A percentile compares a stretch with the other conserved stretches of the same genome.
phyloP scores from a whole-genome alignment of 202 grass and related monocot genomes.

The Eragrostis tef region DNA sequence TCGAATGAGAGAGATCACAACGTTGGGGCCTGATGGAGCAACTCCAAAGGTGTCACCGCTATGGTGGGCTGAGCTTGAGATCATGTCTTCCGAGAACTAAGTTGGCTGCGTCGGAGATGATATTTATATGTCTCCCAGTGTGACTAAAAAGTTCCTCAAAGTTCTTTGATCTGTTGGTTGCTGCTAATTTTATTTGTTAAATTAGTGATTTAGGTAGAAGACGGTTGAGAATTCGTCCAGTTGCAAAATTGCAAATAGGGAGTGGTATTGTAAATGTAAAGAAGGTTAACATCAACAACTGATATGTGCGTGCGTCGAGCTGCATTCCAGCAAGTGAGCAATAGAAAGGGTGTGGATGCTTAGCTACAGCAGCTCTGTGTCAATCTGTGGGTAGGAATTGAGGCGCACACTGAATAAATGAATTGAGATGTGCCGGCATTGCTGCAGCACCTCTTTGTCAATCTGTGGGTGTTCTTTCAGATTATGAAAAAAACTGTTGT shows the following conservation, averaged over 20 bases:
- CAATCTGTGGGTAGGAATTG: neutral
- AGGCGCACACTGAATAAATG: neutral
- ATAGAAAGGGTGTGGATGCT: neutral
- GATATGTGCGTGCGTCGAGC: neutral
- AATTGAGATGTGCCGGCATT: no score
- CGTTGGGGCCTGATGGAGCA: slow-evolving; percentile 55
- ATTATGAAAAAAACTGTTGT: no score
- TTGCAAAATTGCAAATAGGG: slow-evolving; percentile 32
- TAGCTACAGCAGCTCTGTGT: no score
- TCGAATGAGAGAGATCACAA: slow-evolving; percentile 56
- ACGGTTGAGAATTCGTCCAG: neutral
- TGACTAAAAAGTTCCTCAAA: slow-evolving; percentile 17
- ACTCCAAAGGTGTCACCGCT: slow-evolving; percentile 66
- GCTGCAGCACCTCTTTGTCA: no score
- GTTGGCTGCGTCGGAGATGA: slow-evolving; percentile 20
- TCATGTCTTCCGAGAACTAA: slow-evolving; percentile 59
- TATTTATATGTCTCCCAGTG: slow-evolving; percentile 10
- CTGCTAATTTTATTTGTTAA: slow-evolving; percentile 44
- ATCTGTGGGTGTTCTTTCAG: no score
- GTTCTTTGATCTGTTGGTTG: slow-evolving; percentile 41
- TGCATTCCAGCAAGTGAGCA: neutral
- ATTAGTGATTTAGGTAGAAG: slow-evolving; percentile 31
- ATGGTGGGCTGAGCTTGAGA: slow-evolving; percentile 84
- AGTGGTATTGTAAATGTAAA: slow-evolving; percentile 36
- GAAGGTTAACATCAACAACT: neutral